Evolutionary conservation across 805 yeast species (phyloP), one percentile per base, ranked within the genome.

Genomic region (Metschnikowia matae): DNA sequence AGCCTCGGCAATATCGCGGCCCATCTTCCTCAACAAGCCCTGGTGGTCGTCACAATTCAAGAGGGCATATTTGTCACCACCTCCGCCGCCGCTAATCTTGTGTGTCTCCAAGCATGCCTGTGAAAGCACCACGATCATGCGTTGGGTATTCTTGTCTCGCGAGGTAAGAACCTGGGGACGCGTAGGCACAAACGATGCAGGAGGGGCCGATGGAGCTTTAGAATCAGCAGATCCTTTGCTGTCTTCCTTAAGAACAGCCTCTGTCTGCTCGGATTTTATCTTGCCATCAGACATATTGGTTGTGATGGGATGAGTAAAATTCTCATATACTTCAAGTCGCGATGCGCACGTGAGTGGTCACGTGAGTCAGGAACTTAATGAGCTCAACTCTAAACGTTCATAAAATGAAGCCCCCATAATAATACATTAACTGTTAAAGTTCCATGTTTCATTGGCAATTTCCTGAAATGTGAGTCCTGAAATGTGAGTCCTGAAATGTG

Each of bases 31-130:
- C 62, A 94, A 75, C 47, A 92, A 75, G 14, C 97, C 97, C 73
- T 94, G 99, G 68, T 94, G 99, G 67, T 94, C 99, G 68, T 94
- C 99, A 76, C 99, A 94, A 74, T 94, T 94, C 63, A 94, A 77
- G 53, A 94, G 73, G 0, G 96, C 97, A 64, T 85, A 94, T 68
- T 94, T 89, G 65, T 94, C 98, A 34, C 77, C 78, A 46, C 85
- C 83, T 8, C 84, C 81, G 18, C 84, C 82, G 2, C 89, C 79
- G 43, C 89, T 84, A 67, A 92, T 83, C 68, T 89, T 91, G 68
- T 91, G 95, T 6, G 98, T 91, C 64, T 94, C 99, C 51, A 94
- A 75, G 60, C 97, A 91, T 14, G 99, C 99, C 63, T 90, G 96
- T 14, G 97, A 83, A 41, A 94, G 78, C n/a, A 94, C 99, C 18